These are phyloP conservation scores for Taiozyma onychis DNA, from an alignment of 1,139 yeast species.

Conservation along the genomic window DNA sequence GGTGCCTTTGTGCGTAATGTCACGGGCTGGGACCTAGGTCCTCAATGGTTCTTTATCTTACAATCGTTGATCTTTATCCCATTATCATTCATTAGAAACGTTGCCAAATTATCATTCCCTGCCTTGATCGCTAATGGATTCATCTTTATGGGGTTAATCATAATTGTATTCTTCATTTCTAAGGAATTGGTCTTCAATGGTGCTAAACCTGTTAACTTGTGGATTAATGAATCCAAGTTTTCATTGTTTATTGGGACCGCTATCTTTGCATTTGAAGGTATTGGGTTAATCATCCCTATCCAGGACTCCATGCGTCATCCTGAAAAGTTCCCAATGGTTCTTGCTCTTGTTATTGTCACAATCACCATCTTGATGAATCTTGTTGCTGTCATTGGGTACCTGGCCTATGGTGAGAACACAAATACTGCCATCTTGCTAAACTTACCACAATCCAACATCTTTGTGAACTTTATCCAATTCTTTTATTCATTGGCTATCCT, in stretches of 20 bases:
- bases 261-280: slow-evolving; percentile 77
- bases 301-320: slow-evolving; percentile 74
- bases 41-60: slow-evolving; percentile 39
- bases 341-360: slow-evolving; percentile 50
- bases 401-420: slow-evolving; percentile 63
- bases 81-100: slow-evolving; percentile 62
- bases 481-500: slow-evolving; percentile 70
- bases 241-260: slow-evolving; percentile 77
- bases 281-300: slow-evolving; percentile 71
- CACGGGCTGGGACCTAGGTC: slow-evolving; percentile 31
- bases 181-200: slow-evolving; percentile 40
- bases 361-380: slow-evolving; percentile 56
- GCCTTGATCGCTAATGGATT: slow-evolving; percentile 64
- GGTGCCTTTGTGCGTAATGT: slow-evolving; percentile 51
- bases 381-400: slow-evolving; percentile 63
- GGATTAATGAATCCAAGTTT: slow-evolving; percentile 58
- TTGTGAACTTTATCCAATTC: slow-evolving; percentile 62
- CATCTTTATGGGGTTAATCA: slow-evolving; percentile 56
- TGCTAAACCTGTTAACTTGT: slow-evolving; percentile 36
- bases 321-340: slow-evolving; percentile 61
- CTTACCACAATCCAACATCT: slow-evolving; percentile 55
- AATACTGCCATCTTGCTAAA: slow-evolving; percentile 65
- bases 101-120: slow-evolving; percentile 62
- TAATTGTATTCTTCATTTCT: slow-evolving; percentile 54
- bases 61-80: slow-evolving; percentile 63